Evolutionary conservation across 805 yeast species (phyloP).

Genomic region (Saccharomycopsis sp.): DNA sequence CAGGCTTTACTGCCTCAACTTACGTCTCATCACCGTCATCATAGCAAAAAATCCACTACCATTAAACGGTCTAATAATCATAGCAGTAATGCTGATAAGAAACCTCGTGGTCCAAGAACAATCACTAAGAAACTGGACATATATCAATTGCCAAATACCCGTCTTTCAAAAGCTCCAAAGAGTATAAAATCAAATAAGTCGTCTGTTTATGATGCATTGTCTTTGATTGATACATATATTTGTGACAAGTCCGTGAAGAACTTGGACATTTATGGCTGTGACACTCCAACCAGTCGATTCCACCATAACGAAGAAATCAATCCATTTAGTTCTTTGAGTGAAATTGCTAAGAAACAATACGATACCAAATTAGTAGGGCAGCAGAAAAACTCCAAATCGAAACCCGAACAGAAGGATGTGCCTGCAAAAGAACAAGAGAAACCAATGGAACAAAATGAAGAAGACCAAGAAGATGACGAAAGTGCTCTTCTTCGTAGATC

Average conservation of each 20-base stretch:
- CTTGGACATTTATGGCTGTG: neutral
- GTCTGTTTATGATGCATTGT: constrained; percentile 15
- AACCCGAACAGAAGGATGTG: no score
- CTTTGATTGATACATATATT: constrained; percentile 17
- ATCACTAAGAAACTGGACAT: neutral
- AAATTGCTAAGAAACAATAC: neutral
- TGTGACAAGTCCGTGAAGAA: constrained; percentile 7
- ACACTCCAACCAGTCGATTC: neutral
- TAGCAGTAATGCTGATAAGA: neutral
- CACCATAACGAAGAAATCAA: neutral
- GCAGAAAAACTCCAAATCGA: no score
- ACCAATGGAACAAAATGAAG: neutral
- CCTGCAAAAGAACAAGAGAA: no score
- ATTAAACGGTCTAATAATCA: neutral
- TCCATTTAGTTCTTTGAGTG: neutral
- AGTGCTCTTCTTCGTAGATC: constrained; percentile 9
- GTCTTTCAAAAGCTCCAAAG: neutral
- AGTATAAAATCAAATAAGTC: constrained; percentile 1
- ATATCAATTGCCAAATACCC: neutral
- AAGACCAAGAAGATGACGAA: neutral
- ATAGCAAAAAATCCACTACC: neutral
- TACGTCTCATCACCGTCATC: neutral
- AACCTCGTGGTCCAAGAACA: neutral
- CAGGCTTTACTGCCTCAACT: neutral
- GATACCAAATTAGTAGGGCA: neutral